Evolutionary conservation across 345 rosid genomes (phyloP).

Genomic region (thale cress (Arabidopsis thaliana)): TAIR10.1 NC_003075.7:7878001-7878500

Average conservation of each 20-base stretch:
- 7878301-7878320: not conserved
- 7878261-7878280: not conserved
- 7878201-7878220: slow-evolving; percentile 41
- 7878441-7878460: not conserved
- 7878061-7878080: too few relatives aligned
- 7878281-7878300: not conserved
- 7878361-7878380: too few relatives aligned
- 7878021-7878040: too few relatives aligned
- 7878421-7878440: not conserved
- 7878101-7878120: too few relatives aligned
- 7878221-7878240: not conserved
- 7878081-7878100: too few relatives aligned
- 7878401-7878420: too few relatives aligned
- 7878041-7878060: too few relatives aligned
- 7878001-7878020: too few relatives aligned
- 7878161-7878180: not conserved
- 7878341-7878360: too few relatives aligned
- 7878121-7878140: too few relatives aligned
- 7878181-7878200: slow-evolving; percentile 17
- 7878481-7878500: slow-evolving; percentile 21
- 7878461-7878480: slow-evolving; percentile 16
- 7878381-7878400: too few relatives aligned
- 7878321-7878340: not conserved
- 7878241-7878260: not conserved
- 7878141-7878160: not conserved